A percentile compares a stretch with the other conserved stretches of the same genome.
These are phyloP conservation scores for Penicillium sp. DNA, from an alignment of 2,329 filamentous ascomycete species.

Conservation along the genomic window DNA sequence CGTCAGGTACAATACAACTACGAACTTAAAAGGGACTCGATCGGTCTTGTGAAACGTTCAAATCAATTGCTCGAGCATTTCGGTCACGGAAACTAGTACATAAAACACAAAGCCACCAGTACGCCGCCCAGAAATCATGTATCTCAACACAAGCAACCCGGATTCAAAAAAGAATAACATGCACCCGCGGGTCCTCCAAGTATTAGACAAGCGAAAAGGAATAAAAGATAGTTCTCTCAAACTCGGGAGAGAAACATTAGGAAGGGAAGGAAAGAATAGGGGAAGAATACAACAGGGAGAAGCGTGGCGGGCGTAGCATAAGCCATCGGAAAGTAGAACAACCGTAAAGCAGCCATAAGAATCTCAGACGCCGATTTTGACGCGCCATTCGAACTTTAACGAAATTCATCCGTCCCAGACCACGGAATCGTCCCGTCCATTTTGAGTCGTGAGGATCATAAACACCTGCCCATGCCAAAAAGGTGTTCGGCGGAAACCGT, in stretches of 20 bases:
- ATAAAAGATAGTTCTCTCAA: slow-evolving; percentile 4
- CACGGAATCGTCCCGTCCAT: slow-evolving; percentile 33
- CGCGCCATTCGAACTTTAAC: slow-evolving; percentile 29
- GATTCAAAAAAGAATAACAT: slow-evolving; percentile 15
- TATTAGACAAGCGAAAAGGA: slow-evolving; percentile 28
- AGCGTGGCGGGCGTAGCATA: slow-evolving; percentile 15
- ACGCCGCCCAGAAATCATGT: slow-evolving; percentile 27
- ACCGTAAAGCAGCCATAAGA: slow-evolving; percentile 24
- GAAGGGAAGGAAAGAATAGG: background rate
- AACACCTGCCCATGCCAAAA: slow-evolving; percentile 41
- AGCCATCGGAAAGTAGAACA: slow-evolving; percentile 24
- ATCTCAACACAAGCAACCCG: slow-evolving; percentile 23
- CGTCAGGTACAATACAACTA: background rate
- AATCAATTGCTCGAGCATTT: slow-evolving; percentile 19
- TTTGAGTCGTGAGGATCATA: slow-evolving; percentile 41
- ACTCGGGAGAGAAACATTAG: slow-evolving; percentile 15
- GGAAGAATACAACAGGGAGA: slow-evolving; percentile 17
- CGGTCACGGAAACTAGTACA: slow-evolving; percentile 18
- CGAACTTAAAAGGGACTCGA: background rate
- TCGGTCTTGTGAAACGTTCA: background rate
- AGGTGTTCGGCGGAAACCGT: slow-evolving; percentile 20
- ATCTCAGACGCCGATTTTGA: slow-evolving; percentile 32
- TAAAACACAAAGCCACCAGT: slow-evolving; percentile 20
- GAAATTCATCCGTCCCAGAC: slow-evolving; percentile 26
- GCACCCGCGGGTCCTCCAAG: slow-evolving; percentile 21